Conservation (phyloP, 768 basidiomycete species). For the Leccinum olivaceopallidum region DNA sequence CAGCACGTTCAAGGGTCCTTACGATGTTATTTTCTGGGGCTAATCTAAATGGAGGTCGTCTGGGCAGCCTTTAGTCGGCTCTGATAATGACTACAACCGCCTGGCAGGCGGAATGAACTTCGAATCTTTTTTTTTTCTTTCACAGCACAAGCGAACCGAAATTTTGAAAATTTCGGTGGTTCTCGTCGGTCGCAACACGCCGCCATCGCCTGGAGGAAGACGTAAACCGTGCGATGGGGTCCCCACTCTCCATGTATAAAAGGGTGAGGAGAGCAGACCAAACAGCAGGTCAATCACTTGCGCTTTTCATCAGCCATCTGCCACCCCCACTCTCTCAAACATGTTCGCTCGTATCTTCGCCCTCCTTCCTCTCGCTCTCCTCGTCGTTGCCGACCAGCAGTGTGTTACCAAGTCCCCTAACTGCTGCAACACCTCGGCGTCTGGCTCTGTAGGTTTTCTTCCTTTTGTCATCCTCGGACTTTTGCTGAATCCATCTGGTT, state of each 20-base stretch:
- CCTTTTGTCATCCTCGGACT: not conserved
- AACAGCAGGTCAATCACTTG: not conserved
- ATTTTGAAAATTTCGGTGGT: too few species aligned
- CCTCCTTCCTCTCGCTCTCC: constrained; percentile 19
- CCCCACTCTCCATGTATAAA: not conserved
- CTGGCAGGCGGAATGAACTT: too few species aligned
- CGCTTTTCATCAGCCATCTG: not conserved
- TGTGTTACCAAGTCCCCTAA: not conserved
- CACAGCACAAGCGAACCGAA: too few species aligned
- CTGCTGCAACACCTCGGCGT: constrained; percentile 13
- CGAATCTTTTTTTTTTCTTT: too few species aligned
- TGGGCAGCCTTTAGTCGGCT: too few species aligned
- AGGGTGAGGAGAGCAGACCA: not conserved
- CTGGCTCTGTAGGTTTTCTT: not conserved
- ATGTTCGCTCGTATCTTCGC: constrained; percentile 24
- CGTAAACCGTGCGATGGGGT: not conserved
- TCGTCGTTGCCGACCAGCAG: constrained; percentile 14
- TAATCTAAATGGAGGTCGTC: too few species aligned
- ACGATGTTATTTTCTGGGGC: too few species aligned
- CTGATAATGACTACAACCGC: too few species aligned
- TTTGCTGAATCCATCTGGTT: not conserved
- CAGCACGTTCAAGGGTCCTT: too few species aligned
- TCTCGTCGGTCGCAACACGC: too few species aligned
- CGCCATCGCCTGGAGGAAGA: not conserved
- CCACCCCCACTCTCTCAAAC: not conserved